Conservation (phyloP, 2,329 filamentous ascomycete genomes). For the Fusarium musae region DNA sequence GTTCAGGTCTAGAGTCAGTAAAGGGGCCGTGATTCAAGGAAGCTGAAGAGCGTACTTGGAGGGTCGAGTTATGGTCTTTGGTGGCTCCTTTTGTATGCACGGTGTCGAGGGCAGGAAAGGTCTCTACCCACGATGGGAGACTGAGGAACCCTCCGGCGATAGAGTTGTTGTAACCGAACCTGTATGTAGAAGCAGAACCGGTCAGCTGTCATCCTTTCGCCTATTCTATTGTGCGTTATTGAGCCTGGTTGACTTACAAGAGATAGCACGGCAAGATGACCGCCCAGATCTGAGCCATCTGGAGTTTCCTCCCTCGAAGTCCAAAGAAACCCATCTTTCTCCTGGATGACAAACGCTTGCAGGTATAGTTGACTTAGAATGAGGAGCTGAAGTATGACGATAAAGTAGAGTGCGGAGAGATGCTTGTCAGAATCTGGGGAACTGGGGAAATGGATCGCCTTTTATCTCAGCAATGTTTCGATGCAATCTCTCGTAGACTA, state of each 20-base stretch:
- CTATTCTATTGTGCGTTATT: too few relatives aligned
- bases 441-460: background rate
- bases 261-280: constrained; percentile 6
- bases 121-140: constrained; percentile 1
- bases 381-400: background rate
- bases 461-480: background rate
- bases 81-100: background rate
- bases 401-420: background rate
- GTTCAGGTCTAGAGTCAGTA: fast-evolving
- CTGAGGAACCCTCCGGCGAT: constrained; percentile 4
- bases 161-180: background rate
- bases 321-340: background rate
- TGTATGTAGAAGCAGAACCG: fast-evolving
- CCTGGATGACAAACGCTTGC: fast-evolving
- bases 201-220: background rate
- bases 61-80: background rate
- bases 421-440: background rate
- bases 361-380: background rate
- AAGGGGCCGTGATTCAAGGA: fast-evolving
- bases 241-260: background rate
- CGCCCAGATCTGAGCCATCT: constrained; percentile 4
- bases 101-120: constrained; percentile 1
- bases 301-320: background rate
- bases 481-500: background rate
- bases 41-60: background rate